phyloP scores from a whole-genome alignment of 176 grass and related monocot genomes.

The Lolium rigidum region DNA sequence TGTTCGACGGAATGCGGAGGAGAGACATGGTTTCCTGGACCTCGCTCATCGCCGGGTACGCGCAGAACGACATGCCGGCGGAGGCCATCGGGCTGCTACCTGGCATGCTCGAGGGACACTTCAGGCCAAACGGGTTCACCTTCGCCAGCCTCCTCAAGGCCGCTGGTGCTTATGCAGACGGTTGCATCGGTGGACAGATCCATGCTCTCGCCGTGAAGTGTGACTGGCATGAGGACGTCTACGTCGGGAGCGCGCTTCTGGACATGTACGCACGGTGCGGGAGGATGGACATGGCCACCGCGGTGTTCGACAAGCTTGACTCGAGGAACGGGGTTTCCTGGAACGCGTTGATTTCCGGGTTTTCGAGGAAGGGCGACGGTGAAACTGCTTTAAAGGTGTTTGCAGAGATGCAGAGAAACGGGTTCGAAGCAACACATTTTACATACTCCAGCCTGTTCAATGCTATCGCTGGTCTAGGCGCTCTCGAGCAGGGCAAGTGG shows the following conservation, averaged over 20 bases:
- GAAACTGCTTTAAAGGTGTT: conserved; percentile 50
- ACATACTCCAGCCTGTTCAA: conserved; percentile 72
- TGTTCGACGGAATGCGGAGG: conserved; percentile 56
- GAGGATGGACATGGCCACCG: conserved; percentile 52
- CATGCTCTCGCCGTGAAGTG: conserved; percentile 55
- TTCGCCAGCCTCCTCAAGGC: conserved; percentile 80
- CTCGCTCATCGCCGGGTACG: conserved; percentile 67
- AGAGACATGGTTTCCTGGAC: conserved; percentile 73
- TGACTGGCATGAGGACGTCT: conserved; percentile 56
- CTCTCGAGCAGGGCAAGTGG: conserved; percentile 77
- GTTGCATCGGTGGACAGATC: conserved; percentile 40
- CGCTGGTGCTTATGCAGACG: conserved; percentile 17
- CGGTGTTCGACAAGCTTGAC: conserved; percentile 54
- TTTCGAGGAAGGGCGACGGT: conserved; percentile 61
- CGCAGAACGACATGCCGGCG: conserved; percentile 55
- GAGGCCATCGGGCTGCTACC: conserved; percentile 52
- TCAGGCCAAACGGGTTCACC: conserved; percentile 59
- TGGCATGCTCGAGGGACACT: conserved; percentile 42
- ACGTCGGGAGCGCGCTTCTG: conserved; percentile 69
- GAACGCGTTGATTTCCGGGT: conserved; percentile 71
- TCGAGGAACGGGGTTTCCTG: conserved; percentile 74
- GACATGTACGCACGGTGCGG: conserved; percentile 67
- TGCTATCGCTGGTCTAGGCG: conserved; percentile 54
- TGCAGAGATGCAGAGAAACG: conserved; percentile 60
- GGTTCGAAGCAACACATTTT: conserved; percentile 62